Evolutionary conservation across 345 rosid species (phyloP).

Genomic region (Excoecaria cochinchinensis): DNA sequence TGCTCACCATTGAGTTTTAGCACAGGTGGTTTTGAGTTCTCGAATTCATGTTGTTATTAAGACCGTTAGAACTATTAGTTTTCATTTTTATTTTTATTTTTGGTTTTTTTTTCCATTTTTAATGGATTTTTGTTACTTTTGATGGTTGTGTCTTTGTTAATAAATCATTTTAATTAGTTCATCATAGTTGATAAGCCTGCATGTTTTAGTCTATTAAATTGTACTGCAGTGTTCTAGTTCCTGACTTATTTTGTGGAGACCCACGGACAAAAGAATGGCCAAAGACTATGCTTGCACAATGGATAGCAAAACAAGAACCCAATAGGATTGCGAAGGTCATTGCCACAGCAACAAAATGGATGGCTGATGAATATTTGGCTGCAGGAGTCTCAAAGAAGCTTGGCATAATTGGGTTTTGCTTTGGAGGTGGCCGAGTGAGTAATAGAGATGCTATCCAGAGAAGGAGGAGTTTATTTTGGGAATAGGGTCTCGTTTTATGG

Average conservation of each 20-base stretch:
- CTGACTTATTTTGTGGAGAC: slow-evolving; percentile 81
- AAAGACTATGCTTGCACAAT: slow-evolving; percentile 40
- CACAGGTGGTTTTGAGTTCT: not conserved
- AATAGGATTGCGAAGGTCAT: no score
- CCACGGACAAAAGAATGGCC: slow-evolving; percentile 72
- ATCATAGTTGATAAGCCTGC: not conserved
- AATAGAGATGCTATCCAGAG: no score
- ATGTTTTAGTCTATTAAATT: not conserved
- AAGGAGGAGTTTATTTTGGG: no score
- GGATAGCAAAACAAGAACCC: slow-evolving; percentile 53
- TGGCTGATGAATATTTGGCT: no score
- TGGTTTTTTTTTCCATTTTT: not conserved
- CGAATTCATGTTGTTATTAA: no score
- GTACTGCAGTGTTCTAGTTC: slow-evolving; percentile 72
- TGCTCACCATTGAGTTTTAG: not conserved
- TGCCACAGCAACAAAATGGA: no score
- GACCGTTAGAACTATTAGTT: not conserved
- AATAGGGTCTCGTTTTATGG: no score
- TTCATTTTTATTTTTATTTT: not conserved
- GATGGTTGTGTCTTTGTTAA: not conserved
- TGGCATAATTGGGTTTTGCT: no score
- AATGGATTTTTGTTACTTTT: not conserved
- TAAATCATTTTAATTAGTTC: not conserved
- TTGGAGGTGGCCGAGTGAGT: no score
- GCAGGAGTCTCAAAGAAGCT: no score